These are phyloP conservation scores for Ananas comosus DNA, from an alignment of 176 grass and related monocot species.

Conservation along the genomic window DNA sequence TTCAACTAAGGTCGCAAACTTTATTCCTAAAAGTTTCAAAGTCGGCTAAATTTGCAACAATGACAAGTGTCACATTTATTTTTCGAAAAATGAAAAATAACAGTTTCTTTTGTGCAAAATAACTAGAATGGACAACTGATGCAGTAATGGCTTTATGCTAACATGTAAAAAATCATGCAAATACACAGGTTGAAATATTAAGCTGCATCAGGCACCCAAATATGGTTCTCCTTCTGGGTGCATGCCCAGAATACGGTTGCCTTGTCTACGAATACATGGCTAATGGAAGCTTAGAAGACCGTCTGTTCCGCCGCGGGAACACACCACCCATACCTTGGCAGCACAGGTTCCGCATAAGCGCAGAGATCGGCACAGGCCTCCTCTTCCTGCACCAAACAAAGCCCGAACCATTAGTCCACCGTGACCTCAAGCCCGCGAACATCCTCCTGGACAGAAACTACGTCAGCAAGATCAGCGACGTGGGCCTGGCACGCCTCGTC, in stretches of 20 bases:
- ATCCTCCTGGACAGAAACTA: slow-evolving; percentile 38
- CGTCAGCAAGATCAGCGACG: slow-evolving; percentile 41
- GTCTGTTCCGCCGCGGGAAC: slow-evolving; percentile 26
- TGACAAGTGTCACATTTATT: too few species aligned
- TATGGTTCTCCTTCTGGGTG: slow-evolving; percentile 38
- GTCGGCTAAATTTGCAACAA: too few species aligned
- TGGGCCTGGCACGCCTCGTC: slow-evolving; percentile 37
- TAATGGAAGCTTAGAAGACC: slow-evolving; percentile 40
- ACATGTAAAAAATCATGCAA: not conserved
- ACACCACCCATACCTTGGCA: slow-evolving; percentile 38
- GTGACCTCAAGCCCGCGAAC: slow-evolving; percentile 40
- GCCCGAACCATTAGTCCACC: slow-evolving; percentile 35
- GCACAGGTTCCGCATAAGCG: slow-evolving; percentile 32
- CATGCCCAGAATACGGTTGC: slow-evolving; percentile 41
- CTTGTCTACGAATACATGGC: slow-evolving; percentile 44
- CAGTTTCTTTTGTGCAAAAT: too few species aligned
- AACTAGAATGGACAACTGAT: too few species aligned
- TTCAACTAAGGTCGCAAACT: too few species aligned
- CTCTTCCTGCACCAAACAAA: slow-evolving; percentile 42
- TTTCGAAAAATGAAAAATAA: too few species aligned
- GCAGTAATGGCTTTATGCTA: not conserved
- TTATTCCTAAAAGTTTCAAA: not conserved
- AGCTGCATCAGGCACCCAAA: slow-evolving; percentile 38
- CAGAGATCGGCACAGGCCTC: slow-evolving; percentile 35
- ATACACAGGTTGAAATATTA: slow-evolving; percentile 32